Evolutionary conservation across 2,329 filamentous ascomycete genomes (phyloP).

Genomic region (Stachybotrys chlorohalonatus): DNA sequence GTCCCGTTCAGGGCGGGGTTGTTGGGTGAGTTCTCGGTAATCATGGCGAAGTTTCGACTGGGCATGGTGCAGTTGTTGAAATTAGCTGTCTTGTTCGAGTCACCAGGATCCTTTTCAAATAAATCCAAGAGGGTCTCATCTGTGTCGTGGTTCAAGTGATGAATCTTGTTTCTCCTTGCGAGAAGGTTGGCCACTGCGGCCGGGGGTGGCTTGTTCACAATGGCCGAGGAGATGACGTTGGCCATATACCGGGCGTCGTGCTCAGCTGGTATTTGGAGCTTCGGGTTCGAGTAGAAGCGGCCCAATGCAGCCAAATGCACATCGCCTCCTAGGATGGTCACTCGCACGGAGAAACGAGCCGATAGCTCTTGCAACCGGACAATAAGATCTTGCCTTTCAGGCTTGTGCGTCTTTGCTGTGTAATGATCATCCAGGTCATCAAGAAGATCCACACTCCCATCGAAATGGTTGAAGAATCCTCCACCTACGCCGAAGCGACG

Average conservation of each 20-base stretch:
- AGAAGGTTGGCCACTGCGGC: constrained; percentile 82
- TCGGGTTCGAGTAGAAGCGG: constrained; percentile 88
- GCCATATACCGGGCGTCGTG: constrained; percentile 90
- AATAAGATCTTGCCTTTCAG: constrained; percentile 71
- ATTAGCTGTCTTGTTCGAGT: constrained; percentile 59
- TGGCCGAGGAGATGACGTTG: constrained; percentile 88
- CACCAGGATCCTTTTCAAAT: constrained; percentile 82
- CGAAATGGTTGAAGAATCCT: constrained; percentile 85
- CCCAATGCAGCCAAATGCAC: constrained; percentile 89
- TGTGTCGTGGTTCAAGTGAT: constrained; percentile 61
- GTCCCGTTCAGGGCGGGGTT: constrained; percentile 21
- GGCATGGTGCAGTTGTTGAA: constrained; percentile 85
- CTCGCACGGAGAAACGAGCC: constrained; percentile 75
- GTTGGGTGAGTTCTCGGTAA: constrained; percentile 75
- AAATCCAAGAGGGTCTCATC: constrained; percentile 92
- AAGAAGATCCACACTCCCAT: constrained; percentile 84
- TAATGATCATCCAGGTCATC: constrained; percentile 96
- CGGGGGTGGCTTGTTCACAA: constrained; percentile 90
- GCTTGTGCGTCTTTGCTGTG: constrained; percentile 84
- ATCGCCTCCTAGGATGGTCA: constrained; percentile 89
- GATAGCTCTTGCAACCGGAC: constrained; percentile 76
- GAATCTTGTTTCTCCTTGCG: constrained; percentile 78
- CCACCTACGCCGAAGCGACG: constrained; percentile 81
- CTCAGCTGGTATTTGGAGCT: constrained; percentile 65
- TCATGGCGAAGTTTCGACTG: constrained; percentile 84